Percentiles rank a stretch among this genome's conserved stretches.
Evolutionary conservation across 129 eudicot genomes (phyloP).

Genomic region (Flaveria linearis): DNA sequence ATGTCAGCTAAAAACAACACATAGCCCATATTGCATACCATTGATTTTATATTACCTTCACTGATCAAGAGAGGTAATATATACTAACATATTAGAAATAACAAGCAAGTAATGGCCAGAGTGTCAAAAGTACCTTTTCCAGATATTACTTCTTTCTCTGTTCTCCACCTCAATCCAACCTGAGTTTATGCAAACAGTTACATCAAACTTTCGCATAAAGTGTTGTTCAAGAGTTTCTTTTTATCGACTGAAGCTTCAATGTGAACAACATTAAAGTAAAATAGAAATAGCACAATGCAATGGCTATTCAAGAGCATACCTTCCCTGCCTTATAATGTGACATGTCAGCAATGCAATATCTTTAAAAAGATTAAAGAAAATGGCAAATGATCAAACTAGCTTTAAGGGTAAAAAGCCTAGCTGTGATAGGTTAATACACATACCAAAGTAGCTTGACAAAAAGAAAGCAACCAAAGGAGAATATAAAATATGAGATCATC

Average conservation of each 20-base stretch:
- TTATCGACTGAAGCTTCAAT: background rate
- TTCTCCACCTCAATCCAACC: constrained; percentile 99
- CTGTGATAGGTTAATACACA: background rate
- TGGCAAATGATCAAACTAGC: background rate
- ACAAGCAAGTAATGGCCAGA: constrained; percentile 8
- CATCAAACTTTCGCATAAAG: constrained; percentile 10
- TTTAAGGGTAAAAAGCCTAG: background rate
- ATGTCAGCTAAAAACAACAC: background rate
- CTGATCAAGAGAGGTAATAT: background rate
- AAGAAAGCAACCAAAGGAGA: background rate
- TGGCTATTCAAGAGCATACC: constrained; percentile 46
- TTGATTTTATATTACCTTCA: constrained; percentile 7
- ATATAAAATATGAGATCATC: background rate
- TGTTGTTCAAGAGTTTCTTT: background rate
- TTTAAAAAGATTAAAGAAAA: constrained; percentile 44
- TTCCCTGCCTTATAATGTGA: constrained; percentile 89
- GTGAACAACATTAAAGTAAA: constrained; percentile 15
- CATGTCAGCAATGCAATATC: constrained; percentile 99
- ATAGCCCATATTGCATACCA: constrained; percentile 1
- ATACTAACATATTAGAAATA: background rate
- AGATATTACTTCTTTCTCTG: constrained; percentile 90
- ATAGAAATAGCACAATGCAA: background rate
- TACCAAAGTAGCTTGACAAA: background rate
- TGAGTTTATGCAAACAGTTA: constrained; percentile 26
- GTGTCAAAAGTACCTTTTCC: constrained; percentile 75